Evolutionary conservation across 306 rosid genomes (phyloP), one percentile per base, ranked within the genome.

Genomic region (Cicer chorassanicum): DNA sequence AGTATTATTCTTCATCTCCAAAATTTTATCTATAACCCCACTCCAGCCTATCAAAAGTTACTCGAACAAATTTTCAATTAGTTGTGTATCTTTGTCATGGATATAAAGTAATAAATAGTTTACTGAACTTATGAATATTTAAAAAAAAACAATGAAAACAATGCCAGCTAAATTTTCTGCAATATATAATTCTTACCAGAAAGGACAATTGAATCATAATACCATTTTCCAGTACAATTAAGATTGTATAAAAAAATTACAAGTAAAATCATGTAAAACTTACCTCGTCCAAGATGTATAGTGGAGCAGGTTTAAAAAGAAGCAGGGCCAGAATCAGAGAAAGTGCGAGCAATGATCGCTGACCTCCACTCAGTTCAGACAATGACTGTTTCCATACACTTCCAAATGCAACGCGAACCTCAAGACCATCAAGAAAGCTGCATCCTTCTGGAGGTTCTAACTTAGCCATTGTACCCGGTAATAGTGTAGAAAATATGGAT

Each of bases 351-450:
- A 94, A 87, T 55, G 98, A 94, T 82, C 98, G 90, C 83, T 94
- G 98, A 51, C 98, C 98, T 69, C 98, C 98, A 85, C 98, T 94
- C 57, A 94, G 79, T 82, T 94, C 98, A 21, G 98, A 94, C 78
- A 94, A 87, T 13, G 98, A 90, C 85, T 94, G 98, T 84, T 91
- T 94, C 98, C 98, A 94, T 64, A 91, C 97, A 78, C 93, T 74
- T 65, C 98, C 98, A 87, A 94, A 94, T 73, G 97, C 98, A 72
- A 94, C 98, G 42, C 90, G 89, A 73, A 94, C 98, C 88, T 94
- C 98, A 65, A 94, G 97, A 48, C 98, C 98, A 76, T 94, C 98
- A 66, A 94, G 89, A 82, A 94, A 94, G 81, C 83, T 91, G 78
- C 92, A 67, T 62, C 98, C 98, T 85, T 94, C 98, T 56, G 95